These are phyloP conservation scores for Pyrrhoderma noxium DNA, from an alignment of 1,284 basidiomycete genomes.

Conservation along the genomic window DNA sequence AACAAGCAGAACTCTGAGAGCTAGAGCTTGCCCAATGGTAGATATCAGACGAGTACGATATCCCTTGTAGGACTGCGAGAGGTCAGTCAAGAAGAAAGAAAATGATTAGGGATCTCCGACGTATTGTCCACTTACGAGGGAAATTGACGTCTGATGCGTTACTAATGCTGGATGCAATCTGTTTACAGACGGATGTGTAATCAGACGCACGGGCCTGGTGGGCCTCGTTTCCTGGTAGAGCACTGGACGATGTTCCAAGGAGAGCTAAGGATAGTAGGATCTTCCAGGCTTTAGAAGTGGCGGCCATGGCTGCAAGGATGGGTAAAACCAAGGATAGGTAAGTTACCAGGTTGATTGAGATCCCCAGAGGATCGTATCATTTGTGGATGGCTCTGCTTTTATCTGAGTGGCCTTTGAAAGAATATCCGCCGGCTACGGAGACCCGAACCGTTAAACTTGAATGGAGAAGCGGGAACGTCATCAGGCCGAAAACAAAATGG, in stretches of 20 bases:
- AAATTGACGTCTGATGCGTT: slow-evolving; percentile 30
- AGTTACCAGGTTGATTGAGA: too few relatives aligned
- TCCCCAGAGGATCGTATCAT: too few relatives aligned
- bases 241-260: neutral
- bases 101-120: neutral
- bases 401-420: too few relatives aligned
- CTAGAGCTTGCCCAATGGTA: slow-evolving; percentile 42
- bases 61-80: slow-evolving; percentile 18
- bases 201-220: neutral
- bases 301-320: slow-evolving; percentile 6
- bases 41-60: slow-evolving; percentile 33
- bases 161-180: slow-evolving; percentile 23
- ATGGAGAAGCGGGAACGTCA: too few relatives aligned
- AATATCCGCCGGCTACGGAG: too few relatives aligned
- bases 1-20: slow-evolving; percentile 35
- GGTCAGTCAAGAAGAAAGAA: neutral
- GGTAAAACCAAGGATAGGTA: too few relatives aligned
- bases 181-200: slow-evolving; percentile 7
- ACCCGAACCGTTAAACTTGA: too few relatives aligned
- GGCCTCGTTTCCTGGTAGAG: neutral
- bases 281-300: slow-evolving; percentile 1
- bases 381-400: too few relatives aligned
- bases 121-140: slow-evolving; percentile 21
- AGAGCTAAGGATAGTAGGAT: neutral
- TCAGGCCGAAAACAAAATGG: too few relatives aligned